A percentile compares a stretch with the other conserved stretches of the same genome.
Conservation (phyloP, 2,329 filamentous ascomycete species). For the Nemania sp. region DNA sequence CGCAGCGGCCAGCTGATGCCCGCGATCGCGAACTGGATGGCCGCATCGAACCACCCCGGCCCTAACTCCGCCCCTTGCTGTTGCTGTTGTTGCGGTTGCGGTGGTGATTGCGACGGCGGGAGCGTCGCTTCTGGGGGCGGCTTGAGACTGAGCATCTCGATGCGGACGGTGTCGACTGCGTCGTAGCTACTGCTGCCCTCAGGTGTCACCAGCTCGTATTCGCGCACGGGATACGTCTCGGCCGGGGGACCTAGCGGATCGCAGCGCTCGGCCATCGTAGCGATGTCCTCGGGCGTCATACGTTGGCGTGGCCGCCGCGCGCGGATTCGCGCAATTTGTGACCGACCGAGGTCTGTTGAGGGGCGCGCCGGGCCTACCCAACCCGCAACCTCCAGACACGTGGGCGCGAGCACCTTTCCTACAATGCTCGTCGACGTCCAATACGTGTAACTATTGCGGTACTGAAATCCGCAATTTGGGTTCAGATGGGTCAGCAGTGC, state of each 20-base stretch:
- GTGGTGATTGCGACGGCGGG: no score
- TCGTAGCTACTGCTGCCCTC: slow-evolving; percentile 61
- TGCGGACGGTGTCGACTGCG: slow-evolving; percentile 66
- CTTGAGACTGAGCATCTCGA: slow-evolving; percentile 68
- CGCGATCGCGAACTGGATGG: slow-evolving; percentile 65
- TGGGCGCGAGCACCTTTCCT: slow-evolving; percentile 74
- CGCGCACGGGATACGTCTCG: slow-evolving; percentile 64
- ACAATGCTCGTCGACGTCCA: slow-evolving; percentile 74
- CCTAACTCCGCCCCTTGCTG: slow-evolving; percentile 30
- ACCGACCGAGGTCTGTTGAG: slow-evolving; percentile 66
- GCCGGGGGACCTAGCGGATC: slow-evolving; percentile 69
- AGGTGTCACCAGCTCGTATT: slow-evolving; percentile 66
- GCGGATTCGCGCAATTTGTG: slow-evolving; percentile 71
- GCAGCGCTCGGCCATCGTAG: slow-evolving; percentile 67
- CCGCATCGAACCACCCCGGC: slow-evolving; percentile 61
- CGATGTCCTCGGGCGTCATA: slow-evolving; percentile 62
- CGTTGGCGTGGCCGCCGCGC: slow-evolving; percentile 60
- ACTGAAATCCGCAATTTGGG: slow-evolving; percentile 74
- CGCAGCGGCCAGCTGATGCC: slow-evolving; percentile 65
- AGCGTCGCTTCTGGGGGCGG: slow-evolving; percentile 45
- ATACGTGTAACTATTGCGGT: slow-evolving; percentile 73
- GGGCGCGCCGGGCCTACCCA: slow-evolving; percentile 76
- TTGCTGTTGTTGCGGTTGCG: no score
- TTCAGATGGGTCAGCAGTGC: slow-evolving; percentile 69
- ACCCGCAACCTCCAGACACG: slow-evolving; percentile 69